Evolutionary conservation across 2,329 filamentous ascomycete species (phyloP), one percentile per base, ranked within the genome.

Genomic region (Tolypocladium capitatum): DNA sequence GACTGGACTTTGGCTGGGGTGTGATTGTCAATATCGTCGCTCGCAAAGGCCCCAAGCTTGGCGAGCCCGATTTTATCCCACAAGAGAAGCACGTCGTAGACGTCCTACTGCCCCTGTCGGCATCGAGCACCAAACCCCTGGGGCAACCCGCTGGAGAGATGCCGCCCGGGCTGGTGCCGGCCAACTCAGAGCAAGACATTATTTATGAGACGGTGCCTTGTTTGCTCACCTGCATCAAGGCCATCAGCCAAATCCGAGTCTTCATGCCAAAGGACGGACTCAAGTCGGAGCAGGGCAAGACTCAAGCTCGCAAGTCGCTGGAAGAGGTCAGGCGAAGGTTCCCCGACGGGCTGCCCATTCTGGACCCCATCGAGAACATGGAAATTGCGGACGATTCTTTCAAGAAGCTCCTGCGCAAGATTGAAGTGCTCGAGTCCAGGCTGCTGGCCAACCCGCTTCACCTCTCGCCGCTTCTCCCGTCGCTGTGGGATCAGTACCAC

Each of bases 311-410:
- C 48, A 85, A 85, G 54, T 76, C 74, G 1, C 67, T 97, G 28
- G 76, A 80, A 38, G 91, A 97, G 64, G 83, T 94, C 16, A 78
- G 86, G 65, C 81, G 81, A 55, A 83, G 92, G 27, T 97, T 98
- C 69, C 89, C 90, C 1, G 92, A 98, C 60, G 92, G 92, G 3
- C 71, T 98, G 48, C 84, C 92, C 3, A 74, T 90, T 7, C 70
- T 98, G 18, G 92, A 98, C 59, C 92, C 92, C 0, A 83, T 98
- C 35, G 90, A 97, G 64, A 90, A 96, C 60, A 97, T 98, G 92
- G 78, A 81, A 28, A 97, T 98, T 58, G 83, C 75, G 4, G 92
- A 97, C 58, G 89, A 95, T 1, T 82, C 81, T 0, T 97, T 98
- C 71, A 96, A 94, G 73, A 88, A 89, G 63, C 78, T 96, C 4